These are phyloP conservation scores for Diaporthe sp. DNA, from an alignment of 2,329 filamentous ascomycete species.

Conservation along the genomic window DNA sequence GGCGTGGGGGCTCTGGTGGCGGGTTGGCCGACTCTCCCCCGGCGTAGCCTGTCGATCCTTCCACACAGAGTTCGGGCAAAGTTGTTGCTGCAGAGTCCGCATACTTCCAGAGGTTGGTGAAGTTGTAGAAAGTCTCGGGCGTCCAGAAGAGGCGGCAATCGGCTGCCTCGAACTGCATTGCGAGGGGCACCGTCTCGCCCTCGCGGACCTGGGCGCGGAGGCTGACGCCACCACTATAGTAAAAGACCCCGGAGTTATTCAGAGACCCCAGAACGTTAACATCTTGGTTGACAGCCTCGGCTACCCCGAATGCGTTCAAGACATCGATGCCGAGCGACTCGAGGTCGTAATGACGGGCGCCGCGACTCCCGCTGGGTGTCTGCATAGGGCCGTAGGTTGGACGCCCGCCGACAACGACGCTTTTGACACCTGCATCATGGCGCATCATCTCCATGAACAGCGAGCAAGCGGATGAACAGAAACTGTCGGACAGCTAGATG, in stretches of 20 bases:
- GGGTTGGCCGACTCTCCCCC: neutral
- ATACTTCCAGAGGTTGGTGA: slow-evolving; percentile 64
- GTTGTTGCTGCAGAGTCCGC: neutral
- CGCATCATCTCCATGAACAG: slow-evolving; percentile 51
- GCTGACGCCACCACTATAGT: slow-evolving; percentile 43
- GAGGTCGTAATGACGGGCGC: slow-evolving; percentile 53
- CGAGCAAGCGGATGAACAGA: slow-evolving; percentile 50
- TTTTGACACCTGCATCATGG: slow-evolving; percentile 61
- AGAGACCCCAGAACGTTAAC: neutral
- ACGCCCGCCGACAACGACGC: slow-evolving; percentile 72
- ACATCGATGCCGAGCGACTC: slow-evolving; percentile 41
- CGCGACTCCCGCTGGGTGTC: slow-evolving; percentile 74
- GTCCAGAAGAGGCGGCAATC: slow-evolving; percentile 75
- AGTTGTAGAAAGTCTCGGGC: slow-evolving; percentile 63
- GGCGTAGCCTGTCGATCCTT: neutral
- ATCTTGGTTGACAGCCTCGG: neutral
- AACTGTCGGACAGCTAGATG: slow-evolving; percentile 48
- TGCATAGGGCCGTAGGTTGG: slow-evolving; percentile 69
- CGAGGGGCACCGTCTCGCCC: slow-evolving; percentile 57
- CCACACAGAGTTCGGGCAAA: neutral
- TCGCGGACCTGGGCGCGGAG: slow-evolving; percentile 47
- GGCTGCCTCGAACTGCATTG: slow-evolving; percentile 73
- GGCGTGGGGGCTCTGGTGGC: neutral
- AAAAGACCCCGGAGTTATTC: slow-evolving; percentile 41
- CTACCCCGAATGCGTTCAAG: neutral